phyloP scores from a whole-genome alignment of 177 flowering plant species.

The Tripterygium wilfordii region DNA sequence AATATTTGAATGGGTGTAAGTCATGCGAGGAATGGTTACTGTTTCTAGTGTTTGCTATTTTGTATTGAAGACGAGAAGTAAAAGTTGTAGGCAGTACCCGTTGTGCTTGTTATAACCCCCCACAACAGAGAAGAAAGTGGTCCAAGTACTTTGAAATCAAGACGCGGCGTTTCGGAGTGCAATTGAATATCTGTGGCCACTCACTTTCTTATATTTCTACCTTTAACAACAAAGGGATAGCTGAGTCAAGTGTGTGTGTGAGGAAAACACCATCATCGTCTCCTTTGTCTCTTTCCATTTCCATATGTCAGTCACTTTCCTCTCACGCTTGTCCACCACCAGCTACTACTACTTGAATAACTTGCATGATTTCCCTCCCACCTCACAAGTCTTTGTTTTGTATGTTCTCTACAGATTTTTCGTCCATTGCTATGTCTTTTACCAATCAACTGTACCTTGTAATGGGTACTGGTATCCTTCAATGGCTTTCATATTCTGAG shows the following conservation, averaged over 20 bases:
- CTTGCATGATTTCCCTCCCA: neutral
- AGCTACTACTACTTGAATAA: neutral
- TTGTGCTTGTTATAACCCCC: conserved; percentile 1
- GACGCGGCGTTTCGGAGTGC: neutral
- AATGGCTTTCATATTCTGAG: too few relatives aligned
- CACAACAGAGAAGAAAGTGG: neutral
- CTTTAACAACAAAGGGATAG: conserved; percentile 2
- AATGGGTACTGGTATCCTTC: too few relatives aligned
- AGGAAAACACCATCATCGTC: conserved; percentile 3
- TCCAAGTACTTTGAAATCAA: neutral
- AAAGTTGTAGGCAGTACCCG: conserved; percentile 1
- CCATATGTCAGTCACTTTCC: neutral
- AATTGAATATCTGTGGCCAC: neutral
- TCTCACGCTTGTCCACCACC: conserved; percentile 15
- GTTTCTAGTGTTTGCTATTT: conserved; percentile 2
- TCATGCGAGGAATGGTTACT: neutral
- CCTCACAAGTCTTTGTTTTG: conserved; percentile 3
- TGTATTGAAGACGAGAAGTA: conserved; percentile 4
- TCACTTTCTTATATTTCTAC: neutral
- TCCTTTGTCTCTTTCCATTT: conserved; percentile 10
- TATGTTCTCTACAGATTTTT: too few relatives aligned
- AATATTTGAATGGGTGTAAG: neutral
- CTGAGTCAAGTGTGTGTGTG: neutral
- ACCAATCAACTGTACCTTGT: too few relatives aligned
- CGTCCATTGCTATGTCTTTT: too few relatives aligned